Conservation (phyloP, 1,139 yeast genomes). For the Kodamaea ohmeri region DNA sequence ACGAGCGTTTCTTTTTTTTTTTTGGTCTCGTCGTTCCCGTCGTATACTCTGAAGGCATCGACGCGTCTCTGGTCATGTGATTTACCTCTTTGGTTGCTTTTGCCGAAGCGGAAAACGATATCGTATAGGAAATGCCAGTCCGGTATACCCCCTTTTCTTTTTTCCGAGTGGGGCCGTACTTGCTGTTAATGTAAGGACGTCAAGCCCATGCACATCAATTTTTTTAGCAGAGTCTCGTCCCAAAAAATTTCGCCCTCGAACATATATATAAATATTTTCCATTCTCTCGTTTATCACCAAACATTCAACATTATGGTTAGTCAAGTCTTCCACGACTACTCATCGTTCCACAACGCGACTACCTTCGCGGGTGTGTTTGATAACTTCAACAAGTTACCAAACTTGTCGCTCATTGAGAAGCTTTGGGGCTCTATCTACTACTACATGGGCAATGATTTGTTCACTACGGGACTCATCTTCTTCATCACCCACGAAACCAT, state of each 20-base stretch:
- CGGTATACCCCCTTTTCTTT: neutral
- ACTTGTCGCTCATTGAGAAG: slow-evolving; percentile 32
- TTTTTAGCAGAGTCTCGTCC: neutral
- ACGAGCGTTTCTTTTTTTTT: slow-evolving; percentile 1
- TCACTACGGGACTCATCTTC: slow-evolving; percentile 47
- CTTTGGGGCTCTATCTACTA: slow-evolving; percentile 46
- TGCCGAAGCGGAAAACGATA: too few species aligned
- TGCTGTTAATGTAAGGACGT: neutral
- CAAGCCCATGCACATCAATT: neutral
- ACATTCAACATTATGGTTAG: slow-evolving; percentile 16
- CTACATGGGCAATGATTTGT: slow-evolving; percentile 41
- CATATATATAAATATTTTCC: slow-evolving; percentile 5
- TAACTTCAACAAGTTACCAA: slow-evolving; percentile 32
- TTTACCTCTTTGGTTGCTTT: too few species aligned
- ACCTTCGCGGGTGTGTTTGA: slow-evolving; percentile 35
- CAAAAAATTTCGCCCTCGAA: neutral
- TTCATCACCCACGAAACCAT: slow-evolving; percentile 42
- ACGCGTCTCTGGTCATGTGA: slow-evolving; percentile 1
- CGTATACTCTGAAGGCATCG: slow-evolving; percentile 1
- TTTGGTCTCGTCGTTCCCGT: slow-evolving; percentile 8
- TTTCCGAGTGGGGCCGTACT: neutral
- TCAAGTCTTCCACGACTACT: slow-evolving; percentile 40
- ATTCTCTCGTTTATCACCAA: slow-evolving; percentile 1
- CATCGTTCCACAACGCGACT: slow-evolving; percentile 39
- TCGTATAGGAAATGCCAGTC: neutral